Base-by-base conservation (phyloP, 352 stramenopile genomes). In the Pythium folliculosum region DNA sequence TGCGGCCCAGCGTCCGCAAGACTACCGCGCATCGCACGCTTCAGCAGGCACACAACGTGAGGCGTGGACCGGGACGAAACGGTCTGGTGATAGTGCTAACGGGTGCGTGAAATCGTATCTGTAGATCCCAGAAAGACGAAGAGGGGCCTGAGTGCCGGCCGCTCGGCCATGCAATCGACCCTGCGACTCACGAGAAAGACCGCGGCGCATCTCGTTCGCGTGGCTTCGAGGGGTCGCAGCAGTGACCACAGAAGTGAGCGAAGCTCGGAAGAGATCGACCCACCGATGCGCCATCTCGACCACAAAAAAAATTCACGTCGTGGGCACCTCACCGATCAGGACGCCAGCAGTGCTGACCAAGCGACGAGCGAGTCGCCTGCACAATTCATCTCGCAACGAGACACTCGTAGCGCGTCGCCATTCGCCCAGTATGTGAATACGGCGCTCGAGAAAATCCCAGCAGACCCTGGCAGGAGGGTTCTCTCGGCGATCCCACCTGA, bases 141-240 rank as follows among this genome's bases (percentile, higher is more conserved):
- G 23, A 50, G 16, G 23, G 13, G 21, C 8, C 14, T 19, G n/a
- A 17, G 16, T 47, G n/a, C 25, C 0, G 45, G 45, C 10, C 45
- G n/a, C 9, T 44, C 10, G 9, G 48, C 32, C 0, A 13, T 65
- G 16, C 58, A 38, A 17, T 65, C 58, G 2, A 58, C 58, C 0
- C 21, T 65, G 5, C 58, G 37, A 1, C 21, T 56, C 30, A 58
- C 58, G 1, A 56, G 51, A 21, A 35, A 37, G 8, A 58, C 58
- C 6, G 58, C 58, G 0, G 22, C 13, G n/a, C 47, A 38, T 4
- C 16, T 65, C 16, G 30, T 50, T 2, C 45, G 23, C 2, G 35
- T 38, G 6, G 58, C 58, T 5, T 57, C 58, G 27, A 32, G 47
- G 22, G 30, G 58, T n/a, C 47, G 44, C 17, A 27, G n/a, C 44